Evolutionary conservation across 768 basidiomycete genomes (phyloP), one percentile per base, ranked within the genome.

Genomic region (Clitopilus hobsonii): DNA sequence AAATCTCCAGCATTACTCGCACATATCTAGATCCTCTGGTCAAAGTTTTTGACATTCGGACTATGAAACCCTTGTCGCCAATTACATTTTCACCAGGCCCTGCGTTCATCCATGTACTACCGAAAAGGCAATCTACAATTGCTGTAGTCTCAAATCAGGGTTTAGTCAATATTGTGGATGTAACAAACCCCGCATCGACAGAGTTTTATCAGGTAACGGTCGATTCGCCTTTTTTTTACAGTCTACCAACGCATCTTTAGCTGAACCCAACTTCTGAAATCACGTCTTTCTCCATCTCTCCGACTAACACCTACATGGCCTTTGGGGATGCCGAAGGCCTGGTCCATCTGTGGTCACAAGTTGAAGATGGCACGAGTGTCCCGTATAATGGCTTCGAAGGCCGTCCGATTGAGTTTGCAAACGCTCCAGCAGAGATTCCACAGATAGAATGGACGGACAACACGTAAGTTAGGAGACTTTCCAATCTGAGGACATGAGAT

Each of bases 381-480:
- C 89, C 92, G 2, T 88, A 96, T 69, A 96, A 96, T 61, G 94
- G 95, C 0, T 96, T 88, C 62, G 87, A 92, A 56, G 93, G 93
- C 1, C 84, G 91, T 59, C 84, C 91, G 11, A 73, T 89, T 41
- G 93, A 95, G 60, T 90, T 92, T 86, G 85, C 90, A 1, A 90
- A 94, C 67, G 67, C 80, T 7, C 80, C 87, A 0, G 86, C 86
- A 22, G 77, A 83, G 3, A 68, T 85, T 1, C 85, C 88, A 1
- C 74, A 85, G 18, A 84, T 95, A 45, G 72, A 83, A n/a, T 98
- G 95, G 94, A 80, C 78, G 1, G 82, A 89, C 53, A 75, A 79
- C 16, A 97, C 91, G 91, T 94, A 66, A 64, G 86, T 68, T 1
- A 18, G 4, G 29, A 26, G 6, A 7, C 8, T 27, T 36, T 24